Conservation (phyloP, 2,329 filamentous ascomycete species). For the Nothopassalora personata region DNA sequence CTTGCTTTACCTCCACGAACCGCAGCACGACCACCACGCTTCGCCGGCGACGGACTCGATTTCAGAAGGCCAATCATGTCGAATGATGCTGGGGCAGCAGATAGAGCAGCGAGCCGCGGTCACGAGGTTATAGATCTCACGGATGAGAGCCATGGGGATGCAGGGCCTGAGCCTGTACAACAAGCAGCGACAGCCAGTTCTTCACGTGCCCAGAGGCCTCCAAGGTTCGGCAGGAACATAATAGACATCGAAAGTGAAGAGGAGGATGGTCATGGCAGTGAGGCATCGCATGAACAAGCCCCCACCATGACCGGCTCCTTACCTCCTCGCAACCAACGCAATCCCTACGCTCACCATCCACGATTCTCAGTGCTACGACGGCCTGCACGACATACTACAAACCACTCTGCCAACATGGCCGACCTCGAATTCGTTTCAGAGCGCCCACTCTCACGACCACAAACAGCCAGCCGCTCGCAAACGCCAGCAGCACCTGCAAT, state of each 20-base stretch:
- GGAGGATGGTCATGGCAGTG: slow-evolving; percentile 11
- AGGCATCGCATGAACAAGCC: slow-evolving; percentile 6
- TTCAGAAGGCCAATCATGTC: slow-evolving; percentile 48
- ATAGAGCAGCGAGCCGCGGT: not conserved
- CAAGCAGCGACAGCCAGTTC: slow-evolving; percentile 13
- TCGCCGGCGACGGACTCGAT: slow-evolving; percentile 51
- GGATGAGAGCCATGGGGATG: slow-evolving; percentile 16
- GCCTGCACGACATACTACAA: slow-evolving; percentile 4
- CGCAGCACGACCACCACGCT: slow-evolving; percentile 28
- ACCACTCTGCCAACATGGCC: slow-evolving; percentile 21
- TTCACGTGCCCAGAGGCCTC: slow-evolving; percentile 34
- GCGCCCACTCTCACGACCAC: slow-evolving; percentile 14
- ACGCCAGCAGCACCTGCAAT: slow-evolving; percentile 10
- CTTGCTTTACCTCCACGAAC: slow-evolving; percentile 24
- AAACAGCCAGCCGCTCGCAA: slow-evolving; percentile 10
- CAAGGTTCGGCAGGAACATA: slow-evolving; percentile 40
- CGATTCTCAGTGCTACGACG: slow-evolving; percentile 15
- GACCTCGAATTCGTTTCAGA: slow-evolving; percentile 48
- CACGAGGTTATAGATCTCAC: slow-evolving; percentile 36
- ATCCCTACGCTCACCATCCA: slow-evolving; percentile 10
- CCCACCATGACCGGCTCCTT: slow-evolving; percentile 10
- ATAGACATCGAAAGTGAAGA: slow-evolving; percentile 34
- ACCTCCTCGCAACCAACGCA: slow-evolving; percentile 5
- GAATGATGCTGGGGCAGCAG: not conserved
- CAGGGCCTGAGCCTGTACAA: not conserved